A percentile compares a stretch with the other conserved stretches of the same genome.
Evolutionary conservation across 139 green algal genomes (phyloP).

Genomic region (Coelastrella sp.): DNA sequence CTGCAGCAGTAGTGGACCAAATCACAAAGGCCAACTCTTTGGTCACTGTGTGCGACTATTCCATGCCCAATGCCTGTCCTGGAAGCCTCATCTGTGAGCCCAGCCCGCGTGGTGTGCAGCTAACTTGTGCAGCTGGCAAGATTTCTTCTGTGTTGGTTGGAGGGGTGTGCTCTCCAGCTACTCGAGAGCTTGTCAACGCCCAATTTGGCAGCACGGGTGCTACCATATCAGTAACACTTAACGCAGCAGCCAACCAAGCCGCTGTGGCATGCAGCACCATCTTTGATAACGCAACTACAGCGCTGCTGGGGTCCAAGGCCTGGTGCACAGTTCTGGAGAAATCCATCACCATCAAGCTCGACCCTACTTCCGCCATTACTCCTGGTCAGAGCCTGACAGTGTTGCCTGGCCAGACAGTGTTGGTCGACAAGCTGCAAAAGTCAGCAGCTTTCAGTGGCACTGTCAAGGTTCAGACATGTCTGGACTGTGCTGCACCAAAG

Average conservation of each 20-base stretch:
- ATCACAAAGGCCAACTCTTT: neutral
- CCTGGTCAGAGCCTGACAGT: neutral
- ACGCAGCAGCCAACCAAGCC: neutral
- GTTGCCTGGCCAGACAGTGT: neutral
- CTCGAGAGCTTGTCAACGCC: neutral
- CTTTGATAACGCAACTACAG: neutral
- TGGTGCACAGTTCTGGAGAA: neutral
- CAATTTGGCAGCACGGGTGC: neutral
- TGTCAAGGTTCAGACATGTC: neutral
- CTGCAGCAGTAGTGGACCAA: neutral
- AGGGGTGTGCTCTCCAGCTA: neutral
- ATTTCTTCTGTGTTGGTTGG: neutral
- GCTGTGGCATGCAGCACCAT: neutral
- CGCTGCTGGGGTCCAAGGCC: neutral
- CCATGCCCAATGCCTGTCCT: neutral
- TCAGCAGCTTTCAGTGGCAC: neutral
- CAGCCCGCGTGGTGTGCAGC: neutral
- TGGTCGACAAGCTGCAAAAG: constrained; percentile 1
- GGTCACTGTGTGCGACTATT: neutral
- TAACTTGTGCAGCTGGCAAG: neutral
- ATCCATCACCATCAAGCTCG: neutral
- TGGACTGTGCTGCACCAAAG: neutral
- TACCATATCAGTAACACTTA: neutral
- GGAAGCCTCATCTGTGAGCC: neutral
- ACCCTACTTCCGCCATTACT: neutral